Conservation (phyloP, 2,329 filamentous ascomycete species). For the Neofusicoccum sp. region DNA sequence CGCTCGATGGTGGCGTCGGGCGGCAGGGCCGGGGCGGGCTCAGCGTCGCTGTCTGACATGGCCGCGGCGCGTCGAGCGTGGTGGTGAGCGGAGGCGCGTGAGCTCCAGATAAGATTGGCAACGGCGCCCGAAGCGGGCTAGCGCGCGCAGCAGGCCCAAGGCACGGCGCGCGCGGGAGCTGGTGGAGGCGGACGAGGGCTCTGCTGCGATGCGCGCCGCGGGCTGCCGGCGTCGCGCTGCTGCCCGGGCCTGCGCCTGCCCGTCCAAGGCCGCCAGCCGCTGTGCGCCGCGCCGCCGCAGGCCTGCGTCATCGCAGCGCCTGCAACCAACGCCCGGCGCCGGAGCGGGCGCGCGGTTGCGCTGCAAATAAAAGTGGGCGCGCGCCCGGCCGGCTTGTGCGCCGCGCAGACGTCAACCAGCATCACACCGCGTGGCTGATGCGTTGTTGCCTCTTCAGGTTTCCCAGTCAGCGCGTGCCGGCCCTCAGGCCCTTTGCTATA, state of each 20-base stretch:
- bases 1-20: conserved; percentile 42
- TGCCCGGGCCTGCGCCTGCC: too few relatives aligned
- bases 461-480: conserved; percentile 4
- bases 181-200: conserved; percentile 4
- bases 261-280: too few relatives aligned
- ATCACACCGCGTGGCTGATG: conserved; percentile 23
- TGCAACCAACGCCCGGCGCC: background rate
- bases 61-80: background rate
- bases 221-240: background rate
- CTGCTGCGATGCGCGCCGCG: background rate
- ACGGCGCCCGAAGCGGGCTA: background rate
- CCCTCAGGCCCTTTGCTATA: background rate
- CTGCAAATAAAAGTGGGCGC: conserved; percentile 19
- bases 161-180: conserved; percentile 13
- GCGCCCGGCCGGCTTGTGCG: conserved; percentile 4
- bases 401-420: conserved; percentile 11
- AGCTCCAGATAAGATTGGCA: conserved; percentile 8
- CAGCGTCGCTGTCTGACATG: conserved; percentile 15
- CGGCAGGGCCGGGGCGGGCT: conserved; percentile 26
- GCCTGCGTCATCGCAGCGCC: conserved; percentile 3
- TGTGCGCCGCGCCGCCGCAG: too few relatives aligned
- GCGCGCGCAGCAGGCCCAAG: conserved; percentile 10
- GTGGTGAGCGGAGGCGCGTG: background rate
- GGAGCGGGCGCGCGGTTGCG: background rate
- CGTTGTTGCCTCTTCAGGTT: conserved; percentile 13